phyloP scores from a whole-genome alignment of 2,329 filamentous ascomycete species.

The Geosmithia flava region DNA sequence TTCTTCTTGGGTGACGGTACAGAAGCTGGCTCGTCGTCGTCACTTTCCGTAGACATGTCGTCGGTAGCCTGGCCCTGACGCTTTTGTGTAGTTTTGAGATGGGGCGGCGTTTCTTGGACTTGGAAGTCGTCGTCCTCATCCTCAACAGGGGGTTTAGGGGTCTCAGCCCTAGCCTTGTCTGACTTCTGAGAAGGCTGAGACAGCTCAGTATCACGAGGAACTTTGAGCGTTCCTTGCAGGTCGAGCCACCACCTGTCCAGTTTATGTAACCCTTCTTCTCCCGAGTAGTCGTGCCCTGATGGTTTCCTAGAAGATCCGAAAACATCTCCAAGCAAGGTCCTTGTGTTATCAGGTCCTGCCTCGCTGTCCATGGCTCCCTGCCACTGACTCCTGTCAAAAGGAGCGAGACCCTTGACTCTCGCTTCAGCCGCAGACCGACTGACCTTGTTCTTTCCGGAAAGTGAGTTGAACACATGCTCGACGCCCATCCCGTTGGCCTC shows the following conservation, averaged over 20 bases:
- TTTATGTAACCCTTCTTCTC: conserved; percentile 17
- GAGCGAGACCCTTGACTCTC: conserved; percentile 37
- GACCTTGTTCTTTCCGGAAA: conserved; percentile 34
- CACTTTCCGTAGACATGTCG: conserved; percentile 4
- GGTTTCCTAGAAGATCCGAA: conserved; percentile 23
- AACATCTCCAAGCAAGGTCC: conserved; percentile 24
- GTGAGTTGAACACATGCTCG: conserved; percentile 38
- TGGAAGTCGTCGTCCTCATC: conserved; percentile 39
- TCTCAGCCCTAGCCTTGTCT: conserved; percentile 4
- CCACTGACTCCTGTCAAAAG: conserved; percentile 31
- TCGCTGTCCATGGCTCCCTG: conserved; percentile 12
- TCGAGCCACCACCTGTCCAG: conserved; percentile 38
- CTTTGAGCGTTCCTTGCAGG: conserved; percentile 19
- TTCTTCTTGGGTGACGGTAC: background rate
- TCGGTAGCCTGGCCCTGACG: background rate
- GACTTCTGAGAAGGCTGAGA: conserved; percentile 6
- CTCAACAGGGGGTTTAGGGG: conserved; percentile 5
- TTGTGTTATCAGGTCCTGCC: conserved; percentile 15
- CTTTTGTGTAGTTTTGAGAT: background rate
- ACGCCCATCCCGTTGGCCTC: conserved; percentile 36
- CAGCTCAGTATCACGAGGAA: conserved; percentile 6
- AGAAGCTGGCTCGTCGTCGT: conserved; percentile 1
- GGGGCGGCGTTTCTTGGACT: conserved; percentile 33
- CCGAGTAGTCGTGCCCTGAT: conserved; percentile 12
- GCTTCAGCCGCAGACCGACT: conserved; percentile 30